Conservation (phyloP, 73 alveolate genomes). For the Paramecium tetraurelia region DNA sequence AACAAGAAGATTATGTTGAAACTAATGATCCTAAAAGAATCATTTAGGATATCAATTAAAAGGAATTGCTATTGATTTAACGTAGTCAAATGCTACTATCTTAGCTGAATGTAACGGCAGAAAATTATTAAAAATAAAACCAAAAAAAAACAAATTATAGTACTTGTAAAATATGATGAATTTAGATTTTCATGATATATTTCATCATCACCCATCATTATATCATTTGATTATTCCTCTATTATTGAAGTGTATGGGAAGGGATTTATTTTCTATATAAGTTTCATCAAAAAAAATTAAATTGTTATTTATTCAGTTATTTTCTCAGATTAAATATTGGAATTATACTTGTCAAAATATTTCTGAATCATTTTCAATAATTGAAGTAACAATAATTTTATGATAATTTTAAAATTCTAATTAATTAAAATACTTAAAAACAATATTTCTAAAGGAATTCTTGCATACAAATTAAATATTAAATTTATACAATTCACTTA, state of each 20-base stretch:
- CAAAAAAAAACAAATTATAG: background rate
- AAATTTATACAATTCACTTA: background rate
- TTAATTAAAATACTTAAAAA: background rate
- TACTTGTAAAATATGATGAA: background rate
- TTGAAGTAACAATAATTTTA: no score
- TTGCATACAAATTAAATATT: background rate
- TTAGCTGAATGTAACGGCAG: background rate
- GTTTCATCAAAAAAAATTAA: background rate
- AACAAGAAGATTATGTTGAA: background rate
- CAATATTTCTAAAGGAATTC: background rate
- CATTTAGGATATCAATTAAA: background rate
- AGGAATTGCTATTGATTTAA: background rate
- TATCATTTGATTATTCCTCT: background rate
- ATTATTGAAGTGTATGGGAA: background rate
- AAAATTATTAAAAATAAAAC: background rate
- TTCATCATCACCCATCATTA: slow-evolving; percentile 35
- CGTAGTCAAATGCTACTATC: background rate
- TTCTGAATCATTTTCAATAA: background rate
- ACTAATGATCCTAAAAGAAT: background rate
- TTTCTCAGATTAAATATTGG: background rate
- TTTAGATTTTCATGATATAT: slow-evolving; percentile 20
- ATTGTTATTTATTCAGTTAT: background rate
- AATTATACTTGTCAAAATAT: background rate
- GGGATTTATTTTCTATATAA: background rate
- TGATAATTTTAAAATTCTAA: no score